phyloP scores from a whole-genome alignment of 2,329 filamentous ascomycete genomes.

The Verticillium klebahnii region DNA sequence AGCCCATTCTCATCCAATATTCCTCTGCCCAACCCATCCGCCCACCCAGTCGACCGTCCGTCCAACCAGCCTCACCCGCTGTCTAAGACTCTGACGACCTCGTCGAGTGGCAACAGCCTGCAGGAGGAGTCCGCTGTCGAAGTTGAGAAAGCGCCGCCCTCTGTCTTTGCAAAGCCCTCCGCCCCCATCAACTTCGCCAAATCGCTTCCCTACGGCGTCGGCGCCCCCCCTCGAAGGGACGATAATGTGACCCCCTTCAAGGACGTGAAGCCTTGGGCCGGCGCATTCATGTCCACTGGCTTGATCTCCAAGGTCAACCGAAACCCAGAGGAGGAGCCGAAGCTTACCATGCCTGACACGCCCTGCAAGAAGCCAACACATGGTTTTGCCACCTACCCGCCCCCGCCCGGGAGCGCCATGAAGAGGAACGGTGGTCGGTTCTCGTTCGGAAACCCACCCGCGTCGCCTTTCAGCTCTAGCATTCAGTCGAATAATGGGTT shows the following conservation, averaged over 20 bases:
- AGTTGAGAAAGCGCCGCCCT: slow-evolving; percentile 41
- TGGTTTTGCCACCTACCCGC: slow-evolving; percentile 63
- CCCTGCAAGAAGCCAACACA: slow-evolving; percentile 85
- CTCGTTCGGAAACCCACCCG: slow-evolving; percentile 68
- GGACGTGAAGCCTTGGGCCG: slow-evolving; percentile 68
- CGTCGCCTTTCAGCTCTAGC: slow-evolving; percentile 71
- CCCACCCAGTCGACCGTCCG: slow-evolving; percentile 39
- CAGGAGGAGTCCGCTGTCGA: slow-evolving; percentile 57
- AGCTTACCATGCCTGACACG: slow-evolving; percentile 81
- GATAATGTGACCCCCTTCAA: slow-evolving; percentile 48
- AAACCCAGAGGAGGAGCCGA: slow-evolving; percentile 63
- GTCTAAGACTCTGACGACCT: slow-evolving; percentile 81
- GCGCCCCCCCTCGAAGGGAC: slow-evolving; percentile 22
- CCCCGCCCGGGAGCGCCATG: slow-evolving; percentile 52
- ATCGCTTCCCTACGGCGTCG: slow-evolving; percentile 62
- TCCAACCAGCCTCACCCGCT: slow-evolving; percentile 69
- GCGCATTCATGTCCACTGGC: slow-evolving; percentile 90
- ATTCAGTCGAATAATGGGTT: slow-evolving; percentile 41
- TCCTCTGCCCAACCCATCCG: slow-evolving; percentile 47
- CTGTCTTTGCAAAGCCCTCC: slow-evolving; percentile 49
- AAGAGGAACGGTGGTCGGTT: slow-evolving; percentile 63
- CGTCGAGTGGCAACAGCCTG: slow-evolving; percentile 76
- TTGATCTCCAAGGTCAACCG: slow-evolving; percentile 93
- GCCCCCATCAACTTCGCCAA: slow-evolving; percentile 59
- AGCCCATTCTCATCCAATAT: slow-evolving; percentile 57